Evolutionary conservation across 208 protist species (phyloP).

Genomic region (Porcisia hertigi): DNA sequence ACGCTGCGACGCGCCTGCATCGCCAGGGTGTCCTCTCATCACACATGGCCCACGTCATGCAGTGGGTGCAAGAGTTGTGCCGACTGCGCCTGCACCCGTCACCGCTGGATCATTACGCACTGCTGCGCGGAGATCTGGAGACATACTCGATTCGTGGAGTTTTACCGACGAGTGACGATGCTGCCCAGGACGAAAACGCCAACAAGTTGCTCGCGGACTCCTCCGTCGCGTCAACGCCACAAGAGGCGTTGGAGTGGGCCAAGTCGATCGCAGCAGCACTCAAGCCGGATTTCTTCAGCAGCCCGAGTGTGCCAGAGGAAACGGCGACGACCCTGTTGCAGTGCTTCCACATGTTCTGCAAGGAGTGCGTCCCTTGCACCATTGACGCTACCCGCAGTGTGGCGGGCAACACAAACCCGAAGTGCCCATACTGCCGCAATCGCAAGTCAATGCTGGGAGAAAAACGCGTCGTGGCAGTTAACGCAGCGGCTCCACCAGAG

Average conservation of each 20-base stretch:
- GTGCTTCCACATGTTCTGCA: slow-evolving; percentile 68
- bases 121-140: slow-evolving; percentile 22
- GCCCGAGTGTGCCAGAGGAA: slow-evolving; percentile 25
- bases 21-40: slow-evolving; percentile 40
- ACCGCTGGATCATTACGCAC: slow-evolving; percentile 17
- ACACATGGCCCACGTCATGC: slow-evolving; percentile 34
- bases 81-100: slow-evolving; percentile 43
- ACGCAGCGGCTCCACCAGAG: neutral
- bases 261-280: slow-evolving; percentile 4
- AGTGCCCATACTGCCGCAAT: slow-evolving; percentile 51
- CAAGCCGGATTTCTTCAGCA: neutral
- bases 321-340: slow-evolving; percentile 40
- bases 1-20: slow-evolving; percentile 20
- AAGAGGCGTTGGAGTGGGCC: slow-evolving; percentile 41
- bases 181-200: neutral
- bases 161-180: neutral
- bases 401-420: slow-evolving; percentile 29
- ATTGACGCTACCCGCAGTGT: slow-evolving; percentile 34
- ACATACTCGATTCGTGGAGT: slow-evolving; percentile 6
- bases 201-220: slow-evolving; percentile 18
- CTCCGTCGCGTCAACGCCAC: slow-evolving; percentile 33
- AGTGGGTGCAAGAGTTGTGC: slow-evolving; percentile 52
- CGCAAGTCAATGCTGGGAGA: slow-evolving; percentile 31
- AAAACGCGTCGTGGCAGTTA: slow-evolving; percentile 23
- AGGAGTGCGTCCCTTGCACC: slow-evolving; percentile 50